Evolutionary conservation across 805 yeast genomes (phyloP).

Genomic region (Hanseniaspora lindneri): DNA sequence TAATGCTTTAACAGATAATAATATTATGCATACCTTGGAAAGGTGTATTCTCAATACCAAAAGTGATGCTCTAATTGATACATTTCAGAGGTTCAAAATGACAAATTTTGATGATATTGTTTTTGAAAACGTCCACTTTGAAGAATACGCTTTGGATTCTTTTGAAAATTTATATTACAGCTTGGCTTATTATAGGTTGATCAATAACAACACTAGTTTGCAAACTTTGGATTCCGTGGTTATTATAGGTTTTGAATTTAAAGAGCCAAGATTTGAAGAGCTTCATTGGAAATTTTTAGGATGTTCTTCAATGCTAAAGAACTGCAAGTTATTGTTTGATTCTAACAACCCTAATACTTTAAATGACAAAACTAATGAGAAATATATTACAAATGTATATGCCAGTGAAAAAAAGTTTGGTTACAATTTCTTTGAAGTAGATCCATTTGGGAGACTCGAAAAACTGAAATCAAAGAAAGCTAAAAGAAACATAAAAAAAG

Average conservation of each 20-base stretch:
- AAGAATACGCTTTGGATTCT: slow-evolving; percentile 7
- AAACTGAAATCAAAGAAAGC: background rate
- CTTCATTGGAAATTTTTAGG: slow-evolving; percentile 9
- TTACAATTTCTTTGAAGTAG: background rate
- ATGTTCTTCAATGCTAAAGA: background rate
- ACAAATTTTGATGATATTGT: background rate
- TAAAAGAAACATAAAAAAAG: background rate
- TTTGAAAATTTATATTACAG: slow-evolving; percentile 8
- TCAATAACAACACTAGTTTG: background rate
- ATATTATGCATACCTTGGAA: background rate
- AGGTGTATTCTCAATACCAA: background rate
- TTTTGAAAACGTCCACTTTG: background rate
- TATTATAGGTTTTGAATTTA: slow-evolving; percentile 4
- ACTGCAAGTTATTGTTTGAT: background rate
- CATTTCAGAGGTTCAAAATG: background rate
- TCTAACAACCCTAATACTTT: background rate
- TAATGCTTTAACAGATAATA: background rate
- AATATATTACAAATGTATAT: background rate
- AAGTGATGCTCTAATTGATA: background rate
- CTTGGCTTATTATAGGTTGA: background rate
- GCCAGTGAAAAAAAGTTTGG: slow-evolving; percentile 1
- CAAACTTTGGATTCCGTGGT: background rate
- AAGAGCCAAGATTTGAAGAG: slow-evolving; percentile 3
- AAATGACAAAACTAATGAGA: background rate
- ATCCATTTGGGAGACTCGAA: background rate